A percentile compares a stretch with the other conserved stretches of the same genome.
Conservation (phyloP, 768 basidiomycete species). For the Podaxis rugospora region DNA sequence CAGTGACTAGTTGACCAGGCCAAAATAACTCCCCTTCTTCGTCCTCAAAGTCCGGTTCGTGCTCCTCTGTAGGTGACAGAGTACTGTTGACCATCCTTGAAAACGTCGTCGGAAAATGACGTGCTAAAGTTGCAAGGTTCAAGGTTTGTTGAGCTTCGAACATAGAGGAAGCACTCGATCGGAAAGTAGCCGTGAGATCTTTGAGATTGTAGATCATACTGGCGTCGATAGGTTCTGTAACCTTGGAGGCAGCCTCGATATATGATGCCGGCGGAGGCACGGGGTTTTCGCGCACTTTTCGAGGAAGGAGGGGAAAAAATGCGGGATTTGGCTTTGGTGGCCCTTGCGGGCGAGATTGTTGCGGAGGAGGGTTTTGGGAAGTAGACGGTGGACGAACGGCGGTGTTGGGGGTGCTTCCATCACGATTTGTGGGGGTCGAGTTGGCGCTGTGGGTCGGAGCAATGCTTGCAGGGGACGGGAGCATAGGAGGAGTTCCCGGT, state of each 20-base stretch:
- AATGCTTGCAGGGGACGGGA: conserved; percentile 74
- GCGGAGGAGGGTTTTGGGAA: conserved; percentile 26
- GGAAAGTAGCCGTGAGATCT: conserved; percentile 33
- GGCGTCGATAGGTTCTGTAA: conserved; percentile 40
- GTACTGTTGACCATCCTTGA: conserved; percentile 67
- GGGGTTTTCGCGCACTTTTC: conserved; percentile 29
- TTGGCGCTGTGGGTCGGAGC: conserved; percentile 66
- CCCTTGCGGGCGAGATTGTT: conserved; percentile 20
- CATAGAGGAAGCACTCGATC: conserved; percentile 44
- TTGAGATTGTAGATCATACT: conserved; percentile 38
- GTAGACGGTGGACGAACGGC: conserved; percentile 27
- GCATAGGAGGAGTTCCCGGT: conserved; percentile 63
- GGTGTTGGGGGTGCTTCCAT: conserved; percentile 50
- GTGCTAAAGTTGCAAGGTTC: conserved; percentile 62
- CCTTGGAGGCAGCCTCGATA: conserved; percentile 37
- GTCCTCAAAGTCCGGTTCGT: conserved; percentile 80
- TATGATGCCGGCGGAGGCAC: conserved; percentile 38
- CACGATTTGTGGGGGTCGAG: conserved; percentile 67
- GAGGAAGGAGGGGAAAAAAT: conserved; percentile 34
- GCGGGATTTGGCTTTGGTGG: conserved; percentile 27
- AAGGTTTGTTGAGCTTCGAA: conserved; percentile 46
- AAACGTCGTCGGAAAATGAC: conserved; percentile 73
- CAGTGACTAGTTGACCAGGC: conserved; percentile 70
- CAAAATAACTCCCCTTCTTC: conserved; percentile 85
- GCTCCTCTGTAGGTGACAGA: conserved; percentile 60